Percentiles rank a stretch among this genome's conserved stretches.
phyloP scores from a whole-genome alignment of 2,329 filamentous ascomycete species.

The Aureobasidium sp. region DNA sequence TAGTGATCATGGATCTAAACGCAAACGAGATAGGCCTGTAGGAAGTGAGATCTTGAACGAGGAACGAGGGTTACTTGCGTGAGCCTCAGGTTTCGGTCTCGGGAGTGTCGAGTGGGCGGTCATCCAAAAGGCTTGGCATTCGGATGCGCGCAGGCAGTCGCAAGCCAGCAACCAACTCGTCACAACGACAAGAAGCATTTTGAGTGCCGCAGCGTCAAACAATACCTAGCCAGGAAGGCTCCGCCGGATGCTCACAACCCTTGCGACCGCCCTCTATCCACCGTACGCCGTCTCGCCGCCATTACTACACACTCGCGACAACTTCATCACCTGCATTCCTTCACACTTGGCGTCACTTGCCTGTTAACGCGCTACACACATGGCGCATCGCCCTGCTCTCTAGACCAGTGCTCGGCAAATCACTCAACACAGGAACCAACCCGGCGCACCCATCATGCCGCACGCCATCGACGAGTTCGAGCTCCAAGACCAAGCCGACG shows the following conservation, averaged over 20 bases:
- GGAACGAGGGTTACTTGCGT: background rate
- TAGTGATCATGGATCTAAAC: background rate
- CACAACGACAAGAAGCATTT: background rate
- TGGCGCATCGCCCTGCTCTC: background rate
- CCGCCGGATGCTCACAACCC: too few species aligned
- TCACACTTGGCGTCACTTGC: background rate
- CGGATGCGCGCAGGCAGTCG: background rate
- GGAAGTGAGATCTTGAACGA: background rate
- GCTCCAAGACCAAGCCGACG: constrained; percentile 22
- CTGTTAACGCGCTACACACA: background rate
- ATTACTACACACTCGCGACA: background rate
- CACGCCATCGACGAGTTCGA: constrained; percentile 29
- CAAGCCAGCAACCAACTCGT: background rate
- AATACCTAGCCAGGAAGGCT: background rate
- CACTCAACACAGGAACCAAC: too few species aligned
- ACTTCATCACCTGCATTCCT: background rate
- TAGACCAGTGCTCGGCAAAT: background rate
- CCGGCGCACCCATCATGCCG: constrained; percentile 28
- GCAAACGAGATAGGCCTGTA: background rate
- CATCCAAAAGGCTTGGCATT: background rate
- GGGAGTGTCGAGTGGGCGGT: background rate
- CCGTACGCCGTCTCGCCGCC: background rate
- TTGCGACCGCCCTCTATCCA: background rate
- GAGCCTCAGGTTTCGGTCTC: background rate
- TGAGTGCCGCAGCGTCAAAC: background rate